phyloP scores from a whole-genome alignment of 176 grass and related monocot genomes.

The Typha latifolia region DNA sequence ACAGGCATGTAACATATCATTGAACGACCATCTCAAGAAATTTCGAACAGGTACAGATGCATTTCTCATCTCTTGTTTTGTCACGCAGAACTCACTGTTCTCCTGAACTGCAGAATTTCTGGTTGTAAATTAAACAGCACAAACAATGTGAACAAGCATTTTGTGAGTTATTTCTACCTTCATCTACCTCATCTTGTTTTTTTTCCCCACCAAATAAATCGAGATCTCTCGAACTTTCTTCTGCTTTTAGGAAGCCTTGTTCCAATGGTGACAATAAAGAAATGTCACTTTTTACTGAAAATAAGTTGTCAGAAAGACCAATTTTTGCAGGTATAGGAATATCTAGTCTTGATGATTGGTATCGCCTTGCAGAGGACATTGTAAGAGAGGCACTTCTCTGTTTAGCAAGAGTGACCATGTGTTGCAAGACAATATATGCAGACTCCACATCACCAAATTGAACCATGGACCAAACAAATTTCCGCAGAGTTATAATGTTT shows the following conservation, averaged over 20 bases:
- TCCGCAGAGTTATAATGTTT: conserved; percentile 58
- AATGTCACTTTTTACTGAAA: conserved; percentile 15
- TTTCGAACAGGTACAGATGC: conserved; percentile 30
- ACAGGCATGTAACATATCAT: conserved; percentile 63
- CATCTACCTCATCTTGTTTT: not conserved
- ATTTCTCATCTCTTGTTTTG: conserved; percentile 22
- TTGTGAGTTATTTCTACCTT: not conserved
- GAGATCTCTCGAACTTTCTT: conserved; percentile 15
- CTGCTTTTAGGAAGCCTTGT: conserved; percentile 23
- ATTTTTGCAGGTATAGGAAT: conserved; percentile 63
- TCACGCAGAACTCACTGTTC: conserved; percentile 13
- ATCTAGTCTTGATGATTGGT: conserved; percentile 53
- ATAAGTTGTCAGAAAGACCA: conserved; percentile 29
- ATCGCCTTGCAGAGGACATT: conserved; percentile 41
- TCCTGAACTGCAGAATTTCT: not conserved
- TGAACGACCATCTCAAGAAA: conserved; percentile 69
- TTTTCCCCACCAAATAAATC: conserved; percentile 19
- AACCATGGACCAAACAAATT: conserved; percentile 55
- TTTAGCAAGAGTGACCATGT: conserved; percentile 45
- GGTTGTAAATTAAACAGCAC: conserved; percentile 13
- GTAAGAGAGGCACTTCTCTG: conserved; percentile 28
- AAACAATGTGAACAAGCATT: conserved; percentile 26
- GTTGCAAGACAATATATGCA: conserved; percentile 54
- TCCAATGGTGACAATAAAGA: conserved; percentile 10
- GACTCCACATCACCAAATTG: conserved; percentile 64